phyloP scores from a whole-genome alignment of 2,329 filamentous ascomycete species.

The Colletotrichum shisoi region DNA sequence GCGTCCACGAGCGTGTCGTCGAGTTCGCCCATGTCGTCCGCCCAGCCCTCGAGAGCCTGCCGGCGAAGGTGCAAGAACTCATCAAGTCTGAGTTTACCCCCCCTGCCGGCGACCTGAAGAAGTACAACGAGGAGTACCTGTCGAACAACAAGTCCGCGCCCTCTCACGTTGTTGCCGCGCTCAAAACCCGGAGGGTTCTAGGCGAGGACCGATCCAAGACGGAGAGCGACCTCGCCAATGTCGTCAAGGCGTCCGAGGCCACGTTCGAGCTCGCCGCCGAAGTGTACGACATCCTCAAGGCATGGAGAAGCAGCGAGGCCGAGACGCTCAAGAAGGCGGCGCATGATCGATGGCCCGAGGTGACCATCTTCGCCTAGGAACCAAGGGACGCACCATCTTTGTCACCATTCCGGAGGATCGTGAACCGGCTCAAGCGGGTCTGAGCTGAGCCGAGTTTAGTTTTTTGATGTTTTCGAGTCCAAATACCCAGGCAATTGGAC shows the following conservation, averaged over 20 bases:
- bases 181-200: constrained; percentile 67
- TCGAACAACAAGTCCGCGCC: constrained; percentile 68
- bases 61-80: constrained; percentile 71
- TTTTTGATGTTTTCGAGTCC: constrained; percentile 2
- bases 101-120: constrained; percentile 53
- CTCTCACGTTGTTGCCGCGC: constrained; percentile 68
- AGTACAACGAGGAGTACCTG: constrained; percentile 73
- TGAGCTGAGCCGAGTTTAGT: constrained; percentile 6
- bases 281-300: constrained; percentile 53
- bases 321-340: constrained; percentile 60
- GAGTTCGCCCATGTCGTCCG: constrained; percentile 72
- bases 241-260: constrained; percentile 60
- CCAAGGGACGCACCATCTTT: not conserved
- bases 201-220: constrained; percentile 64
- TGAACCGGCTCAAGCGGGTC: not conserved
- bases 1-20: constrained; percentile 77
- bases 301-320: constrained; percentile 60
- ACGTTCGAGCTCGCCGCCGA: constrained; percentile 65
- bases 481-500: constrained; percentile 13
- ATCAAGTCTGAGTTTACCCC: constrained; percentile 70
- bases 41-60: constrained; percentile 65
- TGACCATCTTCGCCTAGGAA: constrained; percentile 54
- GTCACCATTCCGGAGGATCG: not conserved
- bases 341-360: constrained; percentile 59
- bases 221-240: constrained; percentile 69